Base-by-base conservation (phyloP, 192 early-diverging fungal genomes). In the Coemansia sp. region DNA sequence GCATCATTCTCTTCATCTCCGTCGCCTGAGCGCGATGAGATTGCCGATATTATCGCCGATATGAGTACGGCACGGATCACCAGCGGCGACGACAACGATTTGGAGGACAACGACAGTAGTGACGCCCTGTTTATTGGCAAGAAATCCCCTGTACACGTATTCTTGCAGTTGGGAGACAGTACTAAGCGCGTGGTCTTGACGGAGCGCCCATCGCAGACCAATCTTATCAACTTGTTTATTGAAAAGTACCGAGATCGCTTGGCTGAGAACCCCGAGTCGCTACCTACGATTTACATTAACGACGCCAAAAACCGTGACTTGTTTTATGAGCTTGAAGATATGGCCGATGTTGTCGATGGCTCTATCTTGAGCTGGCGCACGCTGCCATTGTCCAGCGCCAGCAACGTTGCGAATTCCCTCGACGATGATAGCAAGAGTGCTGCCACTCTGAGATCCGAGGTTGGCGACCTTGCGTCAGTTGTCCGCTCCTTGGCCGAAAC, bases 171-270 rank as follows among this genome's bases (percentile, higher is more conserved):
- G 1, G 86, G 80, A 2, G 89, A 91, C 57, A 84, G 88, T 13
- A 80, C 84, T 3, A 90, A 91, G 53, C 86, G 87, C 64, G 83
- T 85, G 1, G 55, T 32, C 13, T 82, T 89, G 30, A 67, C 74
- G 35, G 90, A 86, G 10, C 83, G 85, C 8, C 70, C 87, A 33
- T 88, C 85, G 37, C 76, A 86, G 21, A 83, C 89, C 7, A 79
- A 84, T 0, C 71, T 92, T n/a, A 70, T 84, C 50, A 89, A 91
- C 78, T 61, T 92, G 43, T 92, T 92, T 71, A 89, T 91, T 62
- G 91, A 92, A 60, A 89, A 89, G 59, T 92, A 90, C 60, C 79
- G 76, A 50, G 87, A 84, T 62, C 86, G 85, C 49, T 75, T 90
- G 35, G 86, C 85, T 9, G 86, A 90, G 63, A 72, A 88, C 10